A percentile compares a stretch with the other conserved stretches of the same genome.
Conservation (phyloP, 768 basidiomycete genomes). For the Lactarius akahatsu region DNA sequence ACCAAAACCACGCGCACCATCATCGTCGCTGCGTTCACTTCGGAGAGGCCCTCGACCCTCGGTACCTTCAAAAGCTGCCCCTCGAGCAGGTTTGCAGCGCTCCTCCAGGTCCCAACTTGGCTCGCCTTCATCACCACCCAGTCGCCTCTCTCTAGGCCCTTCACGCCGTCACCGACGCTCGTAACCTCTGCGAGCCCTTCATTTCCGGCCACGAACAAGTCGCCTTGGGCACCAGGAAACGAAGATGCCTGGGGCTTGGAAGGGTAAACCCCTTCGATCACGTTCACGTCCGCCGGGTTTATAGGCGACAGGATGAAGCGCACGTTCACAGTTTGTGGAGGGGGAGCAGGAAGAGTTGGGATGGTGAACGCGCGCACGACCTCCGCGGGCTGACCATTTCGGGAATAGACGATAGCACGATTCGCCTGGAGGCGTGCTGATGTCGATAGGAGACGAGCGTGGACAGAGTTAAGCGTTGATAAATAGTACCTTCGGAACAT, state of each 20-base stretch:
- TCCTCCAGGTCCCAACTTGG: conserved; percentile 77
- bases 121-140: conserved; percentile 71
- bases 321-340: conserved; percentile 60
- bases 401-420: conserved; percentile 65
- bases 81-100: conserved; percentile 51
- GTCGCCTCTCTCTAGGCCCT: conserved; percentile 52
- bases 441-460: conserved; percentile 32
- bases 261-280: conserved; percentile 82
- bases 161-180: conserved; percentile 56
- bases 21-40: conserved; percentile 72
- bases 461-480: background rate
- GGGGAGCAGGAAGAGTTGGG: conserved; percentile 52
- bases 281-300: conserved; percentile 81
- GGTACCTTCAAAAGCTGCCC: conserved; percentile 64
- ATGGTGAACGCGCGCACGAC: conserved; percentile 57
- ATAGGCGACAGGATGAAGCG: conserved; percentile 69
- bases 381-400: conserved; percentile 58
- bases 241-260: conserved; percentile 48
- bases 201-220: conserved; percentile 66
- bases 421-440: conserved; percentile 39
- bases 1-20: conserved; percentile 46
- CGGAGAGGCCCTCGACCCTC: conserved; percentile 44
- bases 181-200: conserved; percentile 72
- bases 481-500: conserved; percentile 13
- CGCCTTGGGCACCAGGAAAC: conserved; percentile 37